Evolutionary conservation across 2,329 filamentous ascomycete species (phyloP), one percentile per base, ranked within the genome.

Genomic region (Penicillium brevicompactum): DNA sequence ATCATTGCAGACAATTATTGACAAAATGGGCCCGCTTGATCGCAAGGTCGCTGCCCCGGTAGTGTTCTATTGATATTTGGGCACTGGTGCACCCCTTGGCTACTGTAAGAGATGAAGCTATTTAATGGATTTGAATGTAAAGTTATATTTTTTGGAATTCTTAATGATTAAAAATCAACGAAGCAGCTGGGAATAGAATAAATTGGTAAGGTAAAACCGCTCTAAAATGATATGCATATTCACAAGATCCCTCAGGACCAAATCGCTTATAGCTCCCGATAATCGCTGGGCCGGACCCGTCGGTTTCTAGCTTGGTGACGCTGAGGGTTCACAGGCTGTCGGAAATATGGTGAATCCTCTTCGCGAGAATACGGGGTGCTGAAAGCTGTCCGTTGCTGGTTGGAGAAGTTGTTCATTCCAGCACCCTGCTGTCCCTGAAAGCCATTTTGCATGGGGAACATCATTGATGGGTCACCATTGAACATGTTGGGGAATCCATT

Each of bases 311-410:
- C 91, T 73, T 92, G 88, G 70, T 94, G 90, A 48, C 94, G 86
- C 70, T 96, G 90, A 2, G 92, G 93, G 70, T 99, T 99, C 59
- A 97, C 90, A 0, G 94, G 94, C 73, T 96, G 93, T 55, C 94
- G 85, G 73, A 97, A 95, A 76, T 99, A 99, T 6, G 94, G 90
- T 57, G 92, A 91, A 55, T 96, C 92, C 53, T 95, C 91, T 60
- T 86, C 85, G 55, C 83, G 87, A 2, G 82, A 82, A 56, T 80
- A 76, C 11, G 81, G 79, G 16, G 80, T 79, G 32, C 78, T 77
- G 64, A 84, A 82, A 34, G 77, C 70, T 22, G 78, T 82, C 51
- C 80, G 76, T 65, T 86, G 83, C 65, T 87, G 84, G 62, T 86
- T 86, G 11, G 81, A 77, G 58, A 85, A 86, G 46, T 70, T 71